Percentiles rank a stretch among this genome's conserved stretches.
phyloP scores from a whole-genome alignment of 106 monocot genomes.

The Dendrobium nobile region DNA sequence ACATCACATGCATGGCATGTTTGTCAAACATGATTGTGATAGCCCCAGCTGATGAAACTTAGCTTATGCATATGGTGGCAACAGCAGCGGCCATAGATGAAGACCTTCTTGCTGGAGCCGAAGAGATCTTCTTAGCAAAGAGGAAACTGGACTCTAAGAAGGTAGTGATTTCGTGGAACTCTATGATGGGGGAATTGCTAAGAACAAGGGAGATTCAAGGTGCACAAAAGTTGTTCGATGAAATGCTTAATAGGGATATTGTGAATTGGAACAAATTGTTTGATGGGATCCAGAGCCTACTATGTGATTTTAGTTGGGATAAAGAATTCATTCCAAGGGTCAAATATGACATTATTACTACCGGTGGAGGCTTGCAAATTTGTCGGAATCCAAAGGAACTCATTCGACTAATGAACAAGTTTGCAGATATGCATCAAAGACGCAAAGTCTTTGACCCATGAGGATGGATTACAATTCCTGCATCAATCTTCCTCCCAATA shows the following conservation, averaged over 20 bases:
- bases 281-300: too few relatives aligned
- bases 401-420: too few relatives aligned
- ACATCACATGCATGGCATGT: slow-evolving; percentile 81
- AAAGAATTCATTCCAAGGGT: too few relatives aligned
- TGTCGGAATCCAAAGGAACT: too few relatives aligned
- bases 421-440: too few relatives aligned
- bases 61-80: slow-evolving; percentile 87
- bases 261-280: slow-evolving; percentile 24
- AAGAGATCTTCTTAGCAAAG: too few relatives aligned
- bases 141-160: neutral
- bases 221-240: slow-evolving; percentile 24
- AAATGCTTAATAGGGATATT: slow-evolving; percentile 21
- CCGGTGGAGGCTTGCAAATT: too few relatives aligned
- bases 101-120: slow-evolving; percentile 38
- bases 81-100: slow-evolving; percentile 84
- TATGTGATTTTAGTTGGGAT: too few relatives aligned
- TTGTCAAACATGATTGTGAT: slow-evolving; percentile 94
- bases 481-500: too few relatives aligned
- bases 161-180: slow-evolving; percentile 15
- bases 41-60: slow-evolving; percentile 85
- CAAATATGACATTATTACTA: too few relatives aligned
- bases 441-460: too few relatives aligned
- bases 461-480: too few relatives aligned
- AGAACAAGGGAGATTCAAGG: neutral
- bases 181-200: slow-evolving; percentile 9